Conservation (phyloP, 176 grass and related monocot genomes). For the Echinochloa phyllopogon region DNA sequence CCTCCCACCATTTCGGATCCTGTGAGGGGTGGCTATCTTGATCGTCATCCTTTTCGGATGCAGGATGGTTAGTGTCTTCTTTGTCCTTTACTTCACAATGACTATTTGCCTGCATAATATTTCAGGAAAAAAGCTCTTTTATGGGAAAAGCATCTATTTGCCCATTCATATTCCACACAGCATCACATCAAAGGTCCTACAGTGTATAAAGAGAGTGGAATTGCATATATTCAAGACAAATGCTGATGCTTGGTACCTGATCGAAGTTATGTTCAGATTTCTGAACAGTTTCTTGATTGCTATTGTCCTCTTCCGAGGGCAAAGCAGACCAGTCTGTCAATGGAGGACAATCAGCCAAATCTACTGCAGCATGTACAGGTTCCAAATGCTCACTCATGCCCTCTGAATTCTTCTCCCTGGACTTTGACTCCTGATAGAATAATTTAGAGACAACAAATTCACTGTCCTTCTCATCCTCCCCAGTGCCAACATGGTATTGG, state of each 20-base stretch:
- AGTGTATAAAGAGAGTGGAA: background rate
- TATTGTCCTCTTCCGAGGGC: background rate
- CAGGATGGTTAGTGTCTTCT: background rate
- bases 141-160: background rate
- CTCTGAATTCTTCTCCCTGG: background rate
- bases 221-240: background rate
- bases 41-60: background rate
- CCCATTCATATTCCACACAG: background rate
- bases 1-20: background rate
- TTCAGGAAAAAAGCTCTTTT: background rate
- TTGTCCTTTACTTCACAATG: background rate
- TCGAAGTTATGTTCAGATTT: background rate
- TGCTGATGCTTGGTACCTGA: background rate
- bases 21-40: background rate
- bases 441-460: conserved; percentile 6
- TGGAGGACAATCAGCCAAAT: background rate
- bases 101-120: background rate
- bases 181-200: background rate
- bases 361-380: background rate
- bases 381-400: background rate
- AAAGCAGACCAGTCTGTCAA: background rate
- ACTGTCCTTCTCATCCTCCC: background rate
- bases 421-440: background rate
- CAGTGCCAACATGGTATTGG: background rate
- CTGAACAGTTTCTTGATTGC: background rate